phyloP scores from a whole-genome alignment of 345 rosid species.

The Eucalyptus fibrosa region DNA sequence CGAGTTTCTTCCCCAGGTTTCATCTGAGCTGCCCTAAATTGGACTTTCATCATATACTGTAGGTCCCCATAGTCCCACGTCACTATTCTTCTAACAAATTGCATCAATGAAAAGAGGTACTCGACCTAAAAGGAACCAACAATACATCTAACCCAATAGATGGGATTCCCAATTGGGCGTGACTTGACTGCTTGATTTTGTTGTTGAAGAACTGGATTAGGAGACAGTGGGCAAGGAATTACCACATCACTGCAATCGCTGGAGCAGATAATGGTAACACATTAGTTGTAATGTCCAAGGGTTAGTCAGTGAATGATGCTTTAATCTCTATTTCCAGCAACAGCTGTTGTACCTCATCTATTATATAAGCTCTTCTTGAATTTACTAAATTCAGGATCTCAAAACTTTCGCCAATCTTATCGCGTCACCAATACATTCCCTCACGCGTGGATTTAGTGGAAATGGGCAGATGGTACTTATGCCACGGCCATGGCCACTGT shows the following conservation, averaged over 20 bases:
- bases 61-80: neutral
- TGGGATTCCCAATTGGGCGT: neutral
- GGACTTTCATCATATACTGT: neutral
- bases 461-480: slow-evolving; percentile 79
- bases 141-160: neutral
- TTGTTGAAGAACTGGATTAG: slow-evolving; percentile 68
- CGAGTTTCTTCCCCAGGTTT: slow-evolving; percentile 64
- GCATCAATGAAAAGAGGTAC: neutral
- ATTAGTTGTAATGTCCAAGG: slow-evolving; percentile 82
- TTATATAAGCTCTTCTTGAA: neutral
- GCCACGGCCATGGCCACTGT: slow-evolving; percentile 34
- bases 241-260: slow-evolving; percentile 74
- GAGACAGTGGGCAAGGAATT: slow-evolving; percentile 87
- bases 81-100: neutral
- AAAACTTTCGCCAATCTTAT: slow-evolving; percentile 64
- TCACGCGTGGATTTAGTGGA: slow-evolving; percentile 40
- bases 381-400: slow-evolving; percentile 36
- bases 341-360: neutral
- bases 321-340: neutral
- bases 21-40: neutral
- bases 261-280: slow-evolving; percentile 80
- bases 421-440: slow-evolving; percentile 76
- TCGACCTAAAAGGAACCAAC: too few species aligned
- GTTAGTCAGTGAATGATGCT: slow-evolving; percentile 5
- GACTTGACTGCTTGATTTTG: neutral